A percentile compares a stretch with the other conserved stretches of the same genome.
These are phyloP conservation scores for Trichoderma koningiopsis DNA, from an alignment of 2,329 filamentous ascomycete genomes.

Conservation along the genomic window DNA sequence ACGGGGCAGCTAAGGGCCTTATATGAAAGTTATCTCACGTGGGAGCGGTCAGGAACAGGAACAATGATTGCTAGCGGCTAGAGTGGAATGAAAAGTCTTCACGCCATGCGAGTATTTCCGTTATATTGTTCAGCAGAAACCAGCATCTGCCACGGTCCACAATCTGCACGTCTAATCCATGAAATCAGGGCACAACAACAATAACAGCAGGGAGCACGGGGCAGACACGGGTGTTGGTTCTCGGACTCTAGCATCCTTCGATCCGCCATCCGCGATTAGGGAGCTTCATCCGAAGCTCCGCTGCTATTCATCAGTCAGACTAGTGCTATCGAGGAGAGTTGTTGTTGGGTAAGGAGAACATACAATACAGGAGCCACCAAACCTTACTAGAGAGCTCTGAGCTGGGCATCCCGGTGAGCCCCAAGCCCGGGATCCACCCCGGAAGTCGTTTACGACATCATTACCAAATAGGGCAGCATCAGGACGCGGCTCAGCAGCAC, in stretches of 20 bases:
- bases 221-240: not conserved
- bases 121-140: not conserved
- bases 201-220: not conserved
- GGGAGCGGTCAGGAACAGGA: not conserved
- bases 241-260: not conserved
- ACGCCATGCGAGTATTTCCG: constrained; percentile 9
- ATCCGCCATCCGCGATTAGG: constrained; percentile 7
- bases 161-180: not conserved
- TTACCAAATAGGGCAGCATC: not conserved
- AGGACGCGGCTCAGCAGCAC: not conserved
- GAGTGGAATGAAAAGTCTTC: not conserved
- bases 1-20: not conserved
- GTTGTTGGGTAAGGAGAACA: not conserved
- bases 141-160: not conserved
- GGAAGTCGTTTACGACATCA: not conserved
- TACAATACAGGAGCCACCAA: not conserved
- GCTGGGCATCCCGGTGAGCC: not conserved
- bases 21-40: not conserved
- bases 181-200: not conserved
- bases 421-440: not conserved
- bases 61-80: not conserved
- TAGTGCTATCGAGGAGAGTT: not conserved
- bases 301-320: not conserved
- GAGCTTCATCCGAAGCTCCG: constrained; percentile 7
- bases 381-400: not conserved